Conservation (phyloP, 768 basidiomycete genomes). For the Harrya chromipes region DNA sequence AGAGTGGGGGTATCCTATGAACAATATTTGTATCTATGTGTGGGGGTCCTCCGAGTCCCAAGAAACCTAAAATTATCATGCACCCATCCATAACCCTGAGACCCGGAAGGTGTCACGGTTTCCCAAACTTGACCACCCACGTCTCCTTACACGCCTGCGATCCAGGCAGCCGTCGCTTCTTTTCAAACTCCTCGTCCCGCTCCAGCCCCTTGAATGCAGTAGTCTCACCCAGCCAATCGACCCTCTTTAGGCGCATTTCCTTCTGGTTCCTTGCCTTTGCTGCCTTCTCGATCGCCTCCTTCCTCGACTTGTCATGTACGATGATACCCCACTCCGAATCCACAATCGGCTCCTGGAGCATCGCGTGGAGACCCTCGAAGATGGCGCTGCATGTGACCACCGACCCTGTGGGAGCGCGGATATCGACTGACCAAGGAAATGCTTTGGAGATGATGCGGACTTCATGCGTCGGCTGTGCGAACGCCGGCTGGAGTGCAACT, state of each 20-base stretch:
- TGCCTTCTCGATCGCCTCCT: constrained; percentile 46
- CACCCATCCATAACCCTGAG: not conserved
- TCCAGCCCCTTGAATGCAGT: constrained; percentile 63
- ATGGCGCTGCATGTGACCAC: constrained; percentile 48
- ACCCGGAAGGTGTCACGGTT: constrained; percentile 15
- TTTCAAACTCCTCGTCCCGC: constrained; percentile 54
- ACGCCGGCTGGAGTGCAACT: constrained; percentile 36
- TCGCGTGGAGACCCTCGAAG: constrained; percentile 50
- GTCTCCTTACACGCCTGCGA: constrained; percentile 44
- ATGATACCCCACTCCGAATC: constrained; percentile 71
- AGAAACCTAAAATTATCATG: not conserved
- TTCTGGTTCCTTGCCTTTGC: constrained; percentile 42
- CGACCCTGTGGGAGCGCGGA: constrained; percentile 35
- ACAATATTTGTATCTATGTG: not conserved
- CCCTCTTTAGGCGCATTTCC: constrained; percentile 44
- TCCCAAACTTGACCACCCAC: constrained; percentile 54
- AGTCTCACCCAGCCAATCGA: constrained; percentile 61
- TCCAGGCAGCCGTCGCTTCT: constrained; percentile 48
- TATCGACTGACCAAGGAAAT: constrained; percentile 66
- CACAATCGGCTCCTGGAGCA: constrained; percentile 50
- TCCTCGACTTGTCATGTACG: constrained; percentile 40
- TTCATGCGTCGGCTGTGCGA: constrained; percentile 29
- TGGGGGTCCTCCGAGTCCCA: not conserved
- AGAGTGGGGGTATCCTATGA: not conserved
- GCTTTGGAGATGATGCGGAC: constrained; percentile 56